Conservation (phyloP, 768 basidiomycete species). For the Lentinula sp. region DNA sequence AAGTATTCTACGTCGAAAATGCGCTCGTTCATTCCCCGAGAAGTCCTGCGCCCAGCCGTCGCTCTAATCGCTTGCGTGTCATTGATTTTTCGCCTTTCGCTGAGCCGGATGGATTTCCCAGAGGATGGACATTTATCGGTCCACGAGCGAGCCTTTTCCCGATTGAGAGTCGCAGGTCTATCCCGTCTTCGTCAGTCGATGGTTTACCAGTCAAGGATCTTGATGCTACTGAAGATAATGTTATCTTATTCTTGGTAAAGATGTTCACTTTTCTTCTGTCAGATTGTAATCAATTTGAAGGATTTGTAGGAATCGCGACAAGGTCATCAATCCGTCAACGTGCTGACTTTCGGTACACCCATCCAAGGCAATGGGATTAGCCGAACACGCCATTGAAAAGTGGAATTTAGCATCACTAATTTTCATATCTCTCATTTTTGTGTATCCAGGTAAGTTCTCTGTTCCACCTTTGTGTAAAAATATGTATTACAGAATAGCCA, state of each 20-base stretch:
- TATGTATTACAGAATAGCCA: not conserved
- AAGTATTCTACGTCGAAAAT: conserved; percentile 39
- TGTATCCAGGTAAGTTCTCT: not conserved
- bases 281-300: not conserved
- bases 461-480: not conserved
- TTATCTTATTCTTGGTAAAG: conserved; percentile 50
- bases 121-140: conserved; percentile 36
- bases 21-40: conserved; percentile 7
- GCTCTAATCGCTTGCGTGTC: conserved; percentile 22
- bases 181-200: conserved; percentile 39
- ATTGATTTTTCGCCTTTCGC: conserved; percentile 42
- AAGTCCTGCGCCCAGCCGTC: not conserved
- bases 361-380: not conserved
- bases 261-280: not conserved
- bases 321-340: conserved; percentile 33
- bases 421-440: not conserved
- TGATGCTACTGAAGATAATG: conserved; percentile 54
- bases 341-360: conserved; percentile 40
- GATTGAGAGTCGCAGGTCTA: conserved; percentile 33
- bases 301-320: conserved; percentile 29
- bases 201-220: conserved; percentile 43
- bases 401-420: not conserved
- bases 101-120: conserved; percentile 21
- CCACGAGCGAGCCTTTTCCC: conserved; percentile 33
- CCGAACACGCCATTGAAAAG: not conserved